Evolutionary conservation across 2,329 filamentous ascomycete species (phyloP), one percentile per base, ranked within the genome.

Genomic region (Thermomyces lanuginosus): DNA sequence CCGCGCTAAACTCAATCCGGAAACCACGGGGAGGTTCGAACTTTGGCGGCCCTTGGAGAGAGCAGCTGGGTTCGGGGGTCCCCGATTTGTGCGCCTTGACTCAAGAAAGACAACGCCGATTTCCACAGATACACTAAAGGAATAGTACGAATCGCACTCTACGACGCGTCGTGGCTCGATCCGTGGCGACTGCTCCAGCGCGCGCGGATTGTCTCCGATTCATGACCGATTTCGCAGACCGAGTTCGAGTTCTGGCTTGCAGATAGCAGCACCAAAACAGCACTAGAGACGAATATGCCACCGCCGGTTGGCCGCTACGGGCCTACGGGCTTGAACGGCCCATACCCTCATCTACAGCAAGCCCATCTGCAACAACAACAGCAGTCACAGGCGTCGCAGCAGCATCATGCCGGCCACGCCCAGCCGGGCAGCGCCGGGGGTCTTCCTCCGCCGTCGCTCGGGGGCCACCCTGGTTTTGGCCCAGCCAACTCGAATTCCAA

Each of bases 381-480:
- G 36, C 58, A 56, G 28, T 53, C 56, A 25, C 47, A 55, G 16
- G 58, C 63, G 31, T 54, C 56, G 29, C 51, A 56, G 36, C 58
- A 63, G 27, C 56, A 55, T 21, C 48, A 55, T 36, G 41, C 46
- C 28, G 41, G 42, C 10, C 52, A 56, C 32, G 41, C 59, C 26
- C 60, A 61, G 42, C 52, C 55, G 22, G 52, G 55, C 42, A 60
- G 53, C 34, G 48, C 54, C 25, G 56, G 56, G 27, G n/a, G n/a
- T n/a, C 56, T 69, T 3, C 64, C 63, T 28, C 61, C 64, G 35
- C 66, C 68, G 29, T 65, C 61, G 23, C 59, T 84, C 30, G 66
- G 68, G 37, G 63, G 66, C 33, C 78, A 79, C 48, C 72, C 77
- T 26, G 67, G 64, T 30, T 91, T 89, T 50, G 69, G 72, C 8